Evolutionary conservation across 1,139 yeast genomes (phyloP).

Genomic region (Geotrichum reessii): DNA sequence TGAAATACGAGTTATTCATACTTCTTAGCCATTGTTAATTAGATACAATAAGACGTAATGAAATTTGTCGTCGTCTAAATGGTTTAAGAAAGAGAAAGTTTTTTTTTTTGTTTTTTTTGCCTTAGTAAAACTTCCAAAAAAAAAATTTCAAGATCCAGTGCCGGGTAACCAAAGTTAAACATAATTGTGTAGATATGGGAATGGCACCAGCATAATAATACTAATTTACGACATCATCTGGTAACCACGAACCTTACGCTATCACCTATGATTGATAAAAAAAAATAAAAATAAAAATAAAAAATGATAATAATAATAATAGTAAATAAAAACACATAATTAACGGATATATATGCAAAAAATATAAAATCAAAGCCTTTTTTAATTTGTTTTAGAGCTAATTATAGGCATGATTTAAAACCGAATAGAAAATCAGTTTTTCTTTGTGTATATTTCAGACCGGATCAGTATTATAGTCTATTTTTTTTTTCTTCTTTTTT

Average conservation of each 20-base stretch:
- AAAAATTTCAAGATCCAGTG: constrained; percentile 4
- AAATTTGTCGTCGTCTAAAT: not conserved
- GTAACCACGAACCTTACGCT: not conserved
- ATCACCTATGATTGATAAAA: too few relatives aligned
- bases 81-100: not conserved
- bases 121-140: not conserved
- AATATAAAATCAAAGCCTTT: not conserved
- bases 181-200: constrained; percentile 2
- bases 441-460: not conserved
- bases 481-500: not conserved
- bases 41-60: not conserved
- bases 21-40: constrained; percentile 13
- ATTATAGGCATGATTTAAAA: too few relatives aligned
- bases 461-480: not conserved
- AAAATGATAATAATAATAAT: too few relatives aligned
- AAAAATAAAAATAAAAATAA: too few relatives aligned
- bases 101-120: not conserved
- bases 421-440: not conserved
- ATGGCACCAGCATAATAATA: not conserved
- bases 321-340: too few relatives aligned
- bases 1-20: not conserved
- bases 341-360: too few relatives aligned
- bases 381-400: too few relatives aligned
- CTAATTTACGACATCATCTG: not conserved
- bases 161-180: constrained; percentile 15